Base-by-base conservation (phyloP, 2,329 filamentous ascomycete species). In the Aspergillus pseudoglaucus region DNA sequence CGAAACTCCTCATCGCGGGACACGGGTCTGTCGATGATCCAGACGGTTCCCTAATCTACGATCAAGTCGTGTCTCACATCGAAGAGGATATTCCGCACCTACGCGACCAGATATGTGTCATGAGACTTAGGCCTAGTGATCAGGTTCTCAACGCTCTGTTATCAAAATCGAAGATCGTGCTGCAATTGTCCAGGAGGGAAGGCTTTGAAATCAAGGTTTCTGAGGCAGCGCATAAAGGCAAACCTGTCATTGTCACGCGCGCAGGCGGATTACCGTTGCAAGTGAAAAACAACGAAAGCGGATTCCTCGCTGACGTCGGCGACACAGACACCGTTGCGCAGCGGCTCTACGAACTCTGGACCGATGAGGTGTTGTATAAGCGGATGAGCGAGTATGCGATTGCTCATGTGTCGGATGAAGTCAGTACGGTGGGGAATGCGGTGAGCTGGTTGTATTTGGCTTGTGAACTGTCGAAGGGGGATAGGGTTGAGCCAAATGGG, bases 181-280 rank as follows among this genome's bases (percentile, higher is more conserved):
- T 93, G 6, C 88, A 93, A 66, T 80, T 93, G 5, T 90, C 86
- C 2, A 90, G 84, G 0, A 80, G 86, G 32, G 88, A 93, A 63
- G 87, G 88, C 0, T 93, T 93, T 58, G 88, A 93, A 67, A 84
- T 93, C 58, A 93, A 93, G 68, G 87, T 93, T 4, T 89, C 85
- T 0, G 88, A 93, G 67, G 87, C 86, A 1, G 75, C 91, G 18
- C 87, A 90, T 61, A 88, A 89, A 40, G 87, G 87, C 12, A 81
- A 85, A 2, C 88, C 88, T 1, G 79, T 90, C 58, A 88, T 93
- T 53, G 86, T 84, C 3, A 88, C 85, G 1, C 75, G 76, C 17
- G 83, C 84, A 1, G 88, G 88, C n/a, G 88, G 88, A 9, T 90
- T 93, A 46, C 87, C 87, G 1, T 74, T 91, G 4, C 88, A 93